Conservation (phyloP, 2,329 filamentous ascomycete species). For the Incumbomyces delicatus region DNA sequence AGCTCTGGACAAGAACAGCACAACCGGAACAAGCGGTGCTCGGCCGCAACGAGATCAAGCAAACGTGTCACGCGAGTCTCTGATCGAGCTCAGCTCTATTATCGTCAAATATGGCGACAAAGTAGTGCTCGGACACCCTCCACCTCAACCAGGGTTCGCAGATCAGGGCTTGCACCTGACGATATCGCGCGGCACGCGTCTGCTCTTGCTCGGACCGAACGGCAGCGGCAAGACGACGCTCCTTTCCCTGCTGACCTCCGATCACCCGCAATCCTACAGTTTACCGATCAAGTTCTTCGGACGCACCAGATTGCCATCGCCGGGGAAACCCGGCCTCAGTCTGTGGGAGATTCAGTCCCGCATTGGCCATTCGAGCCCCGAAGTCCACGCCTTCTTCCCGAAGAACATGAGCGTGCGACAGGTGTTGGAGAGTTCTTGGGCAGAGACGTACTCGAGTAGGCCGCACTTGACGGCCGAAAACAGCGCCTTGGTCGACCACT, state of each 20-base stretch:
- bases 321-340: conserved; percentile 63
- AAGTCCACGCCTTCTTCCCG: conserved; percentile 89
- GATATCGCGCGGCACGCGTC: conserved; percentile 71
- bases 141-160: conserved; percentile 36
- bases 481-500: conserved; percentile 53
- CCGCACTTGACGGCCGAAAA: conserved; percentile 54
- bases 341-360: conserved; percentile 86
- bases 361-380: conserved; percentile 87
- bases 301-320: conserved; percentile 64
- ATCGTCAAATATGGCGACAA: conserved; percentile 71
- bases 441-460: conserved; percentile 69
- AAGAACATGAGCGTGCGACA: conserved; percentile 62
- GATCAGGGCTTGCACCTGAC: conserved; percentile 68
- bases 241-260: conserved; percentile 82
- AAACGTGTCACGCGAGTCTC: conserved; percentile 47
- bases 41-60: neutral
- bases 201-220: conserved; percentile 89
- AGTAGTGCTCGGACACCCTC: conserved; percentile 64
- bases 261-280: conserved; percentile 90
- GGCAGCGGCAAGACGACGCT: conserved; percentile 93
- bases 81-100: conserved; percentile 83
- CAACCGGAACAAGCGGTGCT: neutral
- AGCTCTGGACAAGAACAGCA: neutral
- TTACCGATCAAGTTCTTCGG: conserved; percentile 82
- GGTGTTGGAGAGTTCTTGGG: conserved; percentile 77